Percentiles rank a stretch among this genome's conserved stretches.
Evolutionary conservation across 2,329 filamentous ascomycete genomes (phyloP).

Genomic region (Stemphylium beticola): DNA sequence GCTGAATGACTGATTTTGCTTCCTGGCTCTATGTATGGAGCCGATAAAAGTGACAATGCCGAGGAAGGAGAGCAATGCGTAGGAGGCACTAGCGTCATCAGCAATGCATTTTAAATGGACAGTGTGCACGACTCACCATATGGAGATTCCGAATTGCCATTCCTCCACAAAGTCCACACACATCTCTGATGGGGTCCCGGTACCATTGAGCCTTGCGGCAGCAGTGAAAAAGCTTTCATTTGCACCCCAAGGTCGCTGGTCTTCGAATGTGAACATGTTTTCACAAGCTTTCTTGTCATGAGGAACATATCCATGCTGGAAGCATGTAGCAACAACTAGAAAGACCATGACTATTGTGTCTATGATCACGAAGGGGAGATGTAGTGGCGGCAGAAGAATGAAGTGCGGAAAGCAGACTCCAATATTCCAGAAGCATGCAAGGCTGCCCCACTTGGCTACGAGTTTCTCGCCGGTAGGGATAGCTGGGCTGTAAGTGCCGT

Average conservation of each 20-base stretch:
- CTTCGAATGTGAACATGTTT: not conserved
- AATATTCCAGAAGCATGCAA: slow-evolving; percentile 12
- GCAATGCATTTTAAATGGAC: not conserved
- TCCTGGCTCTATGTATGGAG: not conserved
- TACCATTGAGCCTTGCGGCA: slow-evolving; percentile 30
- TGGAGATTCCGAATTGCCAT: slow-evolving; percentile 27
- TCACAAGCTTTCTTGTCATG: slow-evolving; percentile 5
- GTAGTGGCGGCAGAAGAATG: slow-evolving; percentile 11
- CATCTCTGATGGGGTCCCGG: slow-evolving; percentile 23
- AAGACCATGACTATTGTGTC: slow-evolving; percentile 14
- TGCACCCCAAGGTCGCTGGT: slow-evolving; percentile 15
- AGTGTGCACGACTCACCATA: slow-evolving; percentile 19
- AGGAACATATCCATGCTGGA: slow-evolving; percentile 17
- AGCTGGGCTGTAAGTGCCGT: slow-evolving; percentile 15
- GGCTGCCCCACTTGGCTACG: slow-evolving; percentile 11
- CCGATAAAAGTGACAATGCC: slow-evolving; percentile 14
- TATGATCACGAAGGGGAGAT: slow-evolving; percentile 13
- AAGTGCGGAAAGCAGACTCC: slow-evolving; percentile 3
- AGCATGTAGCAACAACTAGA: slow-evolving; percentile 6
- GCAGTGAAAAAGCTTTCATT: slow-evolving; percentile 41
- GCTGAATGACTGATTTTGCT: not conserved
- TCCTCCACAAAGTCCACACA: slow-evolving; percentile 32
- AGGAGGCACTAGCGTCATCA: slow-evolving; percentile 14
- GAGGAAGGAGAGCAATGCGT: slow-evolving; percentile 19
- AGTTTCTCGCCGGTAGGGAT: slow-evolving; percentile 16